Evolutionary conservation across 2,329 filamentous ascomycete species (phyloP).

Genomic region (Orbilia blumenaviensis): DNA sequence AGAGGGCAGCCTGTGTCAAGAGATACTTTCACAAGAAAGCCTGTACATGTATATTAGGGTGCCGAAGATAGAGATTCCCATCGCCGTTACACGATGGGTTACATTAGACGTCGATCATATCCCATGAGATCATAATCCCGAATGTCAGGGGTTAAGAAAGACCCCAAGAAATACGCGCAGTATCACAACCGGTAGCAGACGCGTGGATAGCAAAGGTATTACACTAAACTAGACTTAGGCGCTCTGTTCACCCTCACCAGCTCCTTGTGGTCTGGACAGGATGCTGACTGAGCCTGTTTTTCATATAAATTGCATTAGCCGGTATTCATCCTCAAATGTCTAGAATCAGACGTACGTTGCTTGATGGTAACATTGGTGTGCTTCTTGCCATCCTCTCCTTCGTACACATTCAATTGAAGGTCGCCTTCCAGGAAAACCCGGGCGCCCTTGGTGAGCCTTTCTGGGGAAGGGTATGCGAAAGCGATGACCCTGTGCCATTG

Average conservation of each 20-base stretch:
- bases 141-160: background rate
- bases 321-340: background rate
- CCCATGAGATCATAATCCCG: background rate
- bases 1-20: background rate
- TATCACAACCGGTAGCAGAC: background rate
- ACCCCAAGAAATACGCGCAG: background rate
- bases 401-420: slow-evolving; percentile 72
- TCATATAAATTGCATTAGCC: background rate
- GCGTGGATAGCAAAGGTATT: background rate
- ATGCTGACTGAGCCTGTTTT: slow-evolving; percentile 16
- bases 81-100: slow-evolving; percentile 1
- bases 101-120: background rate
- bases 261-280: background rate
- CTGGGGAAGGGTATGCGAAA: slow-evolving; percentile 66
- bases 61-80: background rate
- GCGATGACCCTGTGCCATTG: slow-evolving; percentile 85
- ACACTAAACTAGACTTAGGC: background rate
- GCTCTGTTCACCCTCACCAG: slow-evolving; percentile 8
- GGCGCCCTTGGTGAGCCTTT: slow-evolving; percentile 67
- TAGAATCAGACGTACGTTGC: slow-evolving; percentile 73
- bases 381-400: slow-evolving; percentile 75
- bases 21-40: background rate
- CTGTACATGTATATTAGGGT: background rate
- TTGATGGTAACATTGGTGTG: slow-evolving; percentile 73
- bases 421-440: slow-evolving; percentile 86